Evolutionary conservation across 2,329 filamentous ascomycete genomes (phyloP), one percentile per base, ranked within the genome.

Genomic region (Neonectria hederae): DNA sequence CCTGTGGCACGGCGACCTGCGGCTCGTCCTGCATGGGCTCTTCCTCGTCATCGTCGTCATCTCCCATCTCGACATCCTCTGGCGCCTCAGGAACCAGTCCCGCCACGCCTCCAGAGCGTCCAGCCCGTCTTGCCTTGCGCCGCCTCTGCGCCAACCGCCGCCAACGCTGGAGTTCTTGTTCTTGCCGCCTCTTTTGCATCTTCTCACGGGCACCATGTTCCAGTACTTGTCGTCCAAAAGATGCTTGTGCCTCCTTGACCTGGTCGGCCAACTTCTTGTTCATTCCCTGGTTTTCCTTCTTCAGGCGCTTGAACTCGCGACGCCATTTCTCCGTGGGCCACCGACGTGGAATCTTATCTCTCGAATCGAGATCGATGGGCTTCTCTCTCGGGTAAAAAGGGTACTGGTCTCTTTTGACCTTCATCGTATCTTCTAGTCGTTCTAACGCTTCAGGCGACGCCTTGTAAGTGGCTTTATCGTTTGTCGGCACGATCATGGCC

Each of bases 401-500:
- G 28, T 67, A 71, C 26, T 72, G 35, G 22, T 62, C 19, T 6
- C 48, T 52, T 2, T 4, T 30, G 4, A 71, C 65, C 35, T 43
- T 38, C 62, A 72, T 72, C 4, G 30, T 48, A 4, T 26, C 11
- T 38, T 57, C 57, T n/a, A 72, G 49, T 14, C 54, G 42, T 5
- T 54, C 19, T 7, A 72, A 24, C 9, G 45, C 30, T 11, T 24
- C n/a, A 0, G 53, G 2, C 0, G 4, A 19, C 17, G 42, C 55
- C 28, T 11, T 9, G 17, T 46, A 54, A 8, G 19, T 9, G 2
- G 21, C 1, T 2, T 38, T 22, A 0, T 55, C n/a, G 53, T 72
- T 72, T 0, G n/a, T 40, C 24, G 67, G 62, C 26, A 58, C 42
- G 19, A 74, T 67, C 5, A 66, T 46, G 8, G 58, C 42, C 24